Conservation (phyloP, 2,329 filamentous ascomycete genomes). For the Microsporum audouinii region DNA sequence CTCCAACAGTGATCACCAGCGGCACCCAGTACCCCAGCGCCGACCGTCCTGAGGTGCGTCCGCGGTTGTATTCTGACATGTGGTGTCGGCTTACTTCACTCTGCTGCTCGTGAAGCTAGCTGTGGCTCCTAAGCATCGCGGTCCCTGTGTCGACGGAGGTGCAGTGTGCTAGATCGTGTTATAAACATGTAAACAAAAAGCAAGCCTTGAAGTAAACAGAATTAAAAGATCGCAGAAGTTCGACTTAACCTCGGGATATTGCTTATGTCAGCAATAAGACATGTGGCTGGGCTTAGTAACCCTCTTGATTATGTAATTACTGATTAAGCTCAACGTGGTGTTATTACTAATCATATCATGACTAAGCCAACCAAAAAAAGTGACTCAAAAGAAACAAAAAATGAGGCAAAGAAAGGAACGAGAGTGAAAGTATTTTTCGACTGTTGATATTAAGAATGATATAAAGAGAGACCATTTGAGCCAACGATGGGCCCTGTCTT, state of each 20-base stretch:
- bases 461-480: background rate
- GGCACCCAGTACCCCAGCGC: slow-evolving; percentile 69
- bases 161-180: background rate
- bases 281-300: background rate
- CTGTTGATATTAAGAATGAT: background rate
- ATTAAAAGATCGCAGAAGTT: background rate
- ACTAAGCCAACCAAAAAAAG: background rate
- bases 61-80: slow-evolving; percentile 32
- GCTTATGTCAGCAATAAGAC: background rate
- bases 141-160: background rate
- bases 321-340: background rate
- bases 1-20: slow-evolving; percentile 70
- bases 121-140: background rate
- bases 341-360: too few species aligned
- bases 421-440: background rate
- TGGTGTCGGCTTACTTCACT: background rate
- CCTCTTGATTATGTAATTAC: background rate
- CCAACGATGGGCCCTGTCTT: background rate
- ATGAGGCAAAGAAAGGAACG: background rate
- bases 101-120: background rate
- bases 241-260: background rate
- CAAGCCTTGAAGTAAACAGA: background rate
- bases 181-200: background rate
- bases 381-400: background rate
- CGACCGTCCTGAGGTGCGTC: slow-evolving; percentile 29